Percentiles rank a stretch among this genome's conserved stretches.
Evolutionary conservation across 345 rosid species (phyloP).

Genomic region (Adansonia digitata): DNA sequence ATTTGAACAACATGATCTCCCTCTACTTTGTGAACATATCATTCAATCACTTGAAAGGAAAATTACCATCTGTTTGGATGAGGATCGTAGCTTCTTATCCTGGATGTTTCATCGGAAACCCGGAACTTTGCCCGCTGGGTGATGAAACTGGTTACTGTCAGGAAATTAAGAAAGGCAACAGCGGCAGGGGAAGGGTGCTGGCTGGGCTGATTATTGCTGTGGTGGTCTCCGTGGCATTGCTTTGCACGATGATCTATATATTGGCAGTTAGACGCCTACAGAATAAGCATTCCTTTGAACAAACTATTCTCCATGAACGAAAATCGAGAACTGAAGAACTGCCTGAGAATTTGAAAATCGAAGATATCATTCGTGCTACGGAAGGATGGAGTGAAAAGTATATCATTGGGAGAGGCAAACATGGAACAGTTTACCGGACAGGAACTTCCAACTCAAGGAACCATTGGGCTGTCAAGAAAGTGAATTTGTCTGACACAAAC

Average conservation of each 20-base stretch:
- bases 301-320: conserved; percentile 22
- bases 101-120: conserved; percentile 32
- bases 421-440: conserved; percentile 37
- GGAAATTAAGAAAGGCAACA: conserved; percentile 9
- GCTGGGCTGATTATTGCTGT: conserved; percentile 25
- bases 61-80: conserved; percentile 27
- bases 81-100: conserved; percentile 25
- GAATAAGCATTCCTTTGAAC: conserved; percentile 13
- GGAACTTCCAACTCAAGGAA: conserved; percentile 22
- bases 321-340: conserved; percentile 22
- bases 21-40: conserved; percentile 32
- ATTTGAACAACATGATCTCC: conserved; percentile 30
- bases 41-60: conserved; percentile 32
- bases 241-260: conserved; percentile 23
- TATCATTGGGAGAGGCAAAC: conserved; percentile 40
- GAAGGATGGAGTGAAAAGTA: conserved; percentile 31
- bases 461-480: conserved; percentile 39
- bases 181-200: conserved; percentile 5
- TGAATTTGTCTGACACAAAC: conserved; percentile 27
- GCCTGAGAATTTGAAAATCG: conserved; percentile 26
- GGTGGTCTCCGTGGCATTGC: conserved; percentile 22
- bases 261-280: conserved; percentile 13
- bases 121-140: conserved; percentile 22
- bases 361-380: conserved; percentile 35
- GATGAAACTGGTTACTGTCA: conserved; percentile 13